These are phyloP conservation scores for Delitschia confertaspora DNA, from an alignment of 495 filamentous ascomycete genomes.

Conservation along the genomic window DNA sequence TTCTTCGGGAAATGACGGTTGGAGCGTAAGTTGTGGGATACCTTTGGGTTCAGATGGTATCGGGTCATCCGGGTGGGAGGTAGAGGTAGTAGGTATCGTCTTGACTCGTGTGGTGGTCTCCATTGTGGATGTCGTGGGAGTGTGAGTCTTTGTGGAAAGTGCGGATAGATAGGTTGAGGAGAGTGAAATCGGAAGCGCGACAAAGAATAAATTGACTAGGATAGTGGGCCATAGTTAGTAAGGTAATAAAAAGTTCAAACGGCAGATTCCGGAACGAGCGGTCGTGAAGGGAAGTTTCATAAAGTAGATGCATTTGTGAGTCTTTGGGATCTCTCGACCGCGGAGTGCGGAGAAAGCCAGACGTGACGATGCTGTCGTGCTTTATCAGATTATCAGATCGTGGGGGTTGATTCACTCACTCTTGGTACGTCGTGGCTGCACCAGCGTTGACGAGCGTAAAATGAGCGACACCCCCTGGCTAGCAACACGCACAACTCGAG, in stretches of 20 bases:
- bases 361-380: neutral
- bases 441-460: conserved; percentile 8
- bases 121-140: conserved; percentile 2
- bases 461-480: conserved; percentile 8
- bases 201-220: conserved; percentile 11
- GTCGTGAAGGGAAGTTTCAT: neutral
- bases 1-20: conserved; percentile 14
- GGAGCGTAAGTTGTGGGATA: conserved; percentile 35
- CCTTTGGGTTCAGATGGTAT: conserved; percentile 47
- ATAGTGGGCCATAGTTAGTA: conserved; percentile 25
- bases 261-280: neutral
- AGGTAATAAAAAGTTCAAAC: too few species aligned
- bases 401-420: conserved; percentile 18
- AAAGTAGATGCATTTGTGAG: conserved; percentile 1
- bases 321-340: too few species aligned
- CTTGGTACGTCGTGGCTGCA: neutral
- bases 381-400: conserved; percentile 23
- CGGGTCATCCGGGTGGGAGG: conserved; percentile 46
- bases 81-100: conserved; percentile 21
- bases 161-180: conserved; percentile 3
- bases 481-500: neutral
- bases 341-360: conserved; percentile 18
- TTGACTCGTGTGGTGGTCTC: too few species aligned
- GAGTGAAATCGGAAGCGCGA: conserved; percentile 10
- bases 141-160: conserved; percentile 1